Base-by-base conservation (phyloP, 108 stramenopile genomes). In the Nannochloropsis gaditana region DNA sequence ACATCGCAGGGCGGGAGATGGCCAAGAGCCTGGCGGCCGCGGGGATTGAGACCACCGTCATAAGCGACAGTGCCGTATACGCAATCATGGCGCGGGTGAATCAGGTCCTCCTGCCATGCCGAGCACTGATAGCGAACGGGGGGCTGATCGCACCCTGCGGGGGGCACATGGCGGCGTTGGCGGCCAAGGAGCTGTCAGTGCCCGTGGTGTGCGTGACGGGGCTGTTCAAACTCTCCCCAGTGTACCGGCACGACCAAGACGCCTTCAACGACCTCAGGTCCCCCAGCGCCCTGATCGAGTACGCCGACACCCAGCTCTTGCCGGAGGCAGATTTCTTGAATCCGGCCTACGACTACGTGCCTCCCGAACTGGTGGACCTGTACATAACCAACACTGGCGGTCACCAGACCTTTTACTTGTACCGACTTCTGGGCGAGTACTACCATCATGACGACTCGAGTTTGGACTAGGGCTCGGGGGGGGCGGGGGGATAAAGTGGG, bases 41-140 rank as follows among this genome's bases (percentile, higher is more conserved):
- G 17, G 96, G 96, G 41, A 95, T 94, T 44, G 90, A 91, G 19
- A 92, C 93, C 21, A 94, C 92, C 11, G 93, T 95, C 8, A 95
- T 95, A 87, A 89, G 91, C 80, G 94, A 95, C 83, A 87, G 92
- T 21, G 92, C 92, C 9, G 93, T 93, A 19, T 94, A 90, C 73
- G 93, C 94, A 59, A 91, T 94, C 59, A 93, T 95, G 97, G 95
- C 96, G 3, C 93, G 97, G 2, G 95, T 96, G 59, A 97, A 97
- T 92, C 80, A 90, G 89, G 89, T 99, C 10, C 83, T 99, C 44
- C 79, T 99, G 43, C 93, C 95, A 3, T 94, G 96, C 1, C 96
- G 96, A 89, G 98, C 98, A 41, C 95, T 99, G 31, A 91, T 97
- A 89, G 98, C 98, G 9, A 97, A 99, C 89, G 98, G 98, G 2